Evolutionary conservation across 2,329 filamentous ascomycete genomes (phyloP).

Genomic region (Exophiala spinifera): DNA sequence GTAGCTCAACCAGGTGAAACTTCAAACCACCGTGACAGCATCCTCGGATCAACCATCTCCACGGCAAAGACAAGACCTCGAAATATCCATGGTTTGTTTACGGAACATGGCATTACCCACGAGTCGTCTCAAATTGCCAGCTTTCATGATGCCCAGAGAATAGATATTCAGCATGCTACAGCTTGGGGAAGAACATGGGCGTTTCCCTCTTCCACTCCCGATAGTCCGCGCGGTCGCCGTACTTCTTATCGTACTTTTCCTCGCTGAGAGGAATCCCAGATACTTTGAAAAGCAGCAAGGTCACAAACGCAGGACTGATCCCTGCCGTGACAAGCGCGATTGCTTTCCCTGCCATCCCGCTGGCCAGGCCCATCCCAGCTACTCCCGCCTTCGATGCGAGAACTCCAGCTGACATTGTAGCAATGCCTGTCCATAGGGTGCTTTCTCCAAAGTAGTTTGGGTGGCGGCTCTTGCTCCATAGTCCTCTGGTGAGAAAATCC

Average conservation of each 20-base stretch:
- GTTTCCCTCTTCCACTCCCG: conserved; percentile 66
- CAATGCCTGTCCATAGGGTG: conserved; percentile 67
- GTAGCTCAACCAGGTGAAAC: too few relatives aligned
- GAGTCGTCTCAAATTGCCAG: conserved; percentile 49
- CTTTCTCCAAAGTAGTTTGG: conserved; percentile 73
- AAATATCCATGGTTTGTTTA: too few relatives aligned
- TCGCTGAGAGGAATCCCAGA: conserved; percentile 65
- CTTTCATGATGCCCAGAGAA: not conserved
- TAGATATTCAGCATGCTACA: conserved; percentile 38
- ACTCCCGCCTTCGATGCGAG: conserved; percentile 55
- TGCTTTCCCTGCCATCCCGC: conserved; percentile 40
- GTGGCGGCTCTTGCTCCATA: conserved; percentile 61
- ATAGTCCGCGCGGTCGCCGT: conserved; percentile 63
- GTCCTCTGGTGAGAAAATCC: conserved; percentile 61
- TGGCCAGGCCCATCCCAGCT: conserved; percentile 55
- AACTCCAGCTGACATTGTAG: conserved; percentile 56
- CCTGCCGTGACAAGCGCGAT: conserved; percentile 52
- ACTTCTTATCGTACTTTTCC: conserved; percentile 65
- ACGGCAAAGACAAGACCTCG: too few relatives aligned
- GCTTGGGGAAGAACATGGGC: conserved; percentile 62
- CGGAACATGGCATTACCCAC: too few relatives aligned
- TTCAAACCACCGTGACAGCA: too few relatives aligned
- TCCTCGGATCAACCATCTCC: too few relatives aligned
- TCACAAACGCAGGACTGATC: conserved; percentile 62
- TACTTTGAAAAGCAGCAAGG: conserved; percentile 62